Conservation (phyloP, 805 yeast species). For the Candida parachauliodes region DNA sequence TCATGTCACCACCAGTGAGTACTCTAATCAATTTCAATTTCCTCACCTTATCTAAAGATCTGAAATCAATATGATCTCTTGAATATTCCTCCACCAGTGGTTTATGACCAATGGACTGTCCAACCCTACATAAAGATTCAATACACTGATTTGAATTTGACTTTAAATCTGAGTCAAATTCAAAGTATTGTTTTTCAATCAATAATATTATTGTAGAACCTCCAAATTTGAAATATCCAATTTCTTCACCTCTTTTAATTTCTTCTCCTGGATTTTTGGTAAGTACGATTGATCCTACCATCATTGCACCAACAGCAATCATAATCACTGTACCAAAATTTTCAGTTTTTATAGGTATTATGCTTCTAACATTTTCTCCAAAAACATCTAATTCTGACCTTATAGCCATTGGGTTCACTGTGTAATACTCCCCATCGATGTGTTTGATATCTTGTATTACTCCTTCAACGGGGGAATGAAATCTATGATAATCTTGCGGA, state of each 20-base stretch:
- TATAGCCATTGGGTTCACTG: conserved; percentile 97
- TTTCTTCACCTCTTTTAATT: conserved; percentile 70
- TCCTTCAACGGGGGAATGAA: conserved; percentile 86
- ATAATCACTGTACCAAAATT: conserved; percentile 76
- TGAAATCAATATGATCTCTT: conserved; percentile 45
- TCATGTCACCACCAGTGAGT: conserved; percentile 53
- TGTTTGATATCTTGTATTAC: conserved; percentile 57
- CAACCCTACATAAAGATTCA: conserved; percentile 84
- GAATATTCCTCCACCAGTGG: conserved; percentile 46
- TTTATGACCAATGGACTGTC: conserved; percentile 86
- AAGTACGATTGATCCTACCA: conserved; percentile 89
- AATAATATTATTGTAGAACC: conserved; percentile 82
- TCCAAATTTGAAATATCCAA: conserved; percentile 95
- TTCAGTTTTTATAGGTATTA: conserved; percentile 71
- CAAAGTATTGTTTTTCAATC: conserved; percentile 47
- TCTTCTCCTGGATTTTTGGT: conserved; percentile 59
- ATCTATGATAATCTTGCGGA: conserved; percentile 95
- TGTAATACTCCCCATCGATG: conserved; percentile 88
- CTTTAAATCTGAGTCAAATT: conserved; percentile 71
- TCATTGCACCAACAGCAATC: conserved; percentile 95
- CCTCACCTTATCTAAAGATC: conserved; percentile 43
- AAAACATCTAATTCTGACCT: conserved; percentile 84
- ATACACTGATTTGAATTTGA: conserved; percentile 64
- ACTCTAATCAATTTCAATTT: conserved; percentile 52
- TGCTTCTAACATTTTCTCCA: conserved; percentile 82